A percentile compares a stretch with the other conserved stretches of the same genome.
Conservation (phyloP, 1,284 basidiomycete genomes). For the Puccinia novopanici region DNA sequence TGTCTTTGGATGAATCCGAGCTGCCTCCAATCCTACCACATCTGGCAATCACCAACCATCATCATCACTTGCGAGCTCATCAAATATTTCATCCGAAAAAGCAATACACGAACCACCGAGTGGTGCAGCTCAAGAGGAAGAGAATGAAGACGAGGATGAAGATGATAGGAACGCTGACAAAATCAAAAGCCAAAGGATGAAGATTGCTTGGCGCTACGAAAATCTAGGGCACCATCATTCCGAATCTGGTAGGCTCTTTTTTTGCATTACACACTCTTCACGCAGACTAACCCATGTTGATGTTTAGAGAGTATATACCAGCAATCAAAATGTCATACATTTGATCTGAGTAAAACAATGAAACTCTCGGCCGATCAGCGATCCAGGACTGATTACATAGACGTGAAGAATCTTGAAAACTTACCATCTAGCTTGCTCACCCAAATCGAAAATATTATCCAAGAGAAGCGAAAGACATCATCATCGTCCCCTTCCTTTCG, state of each 20-base stretch:
- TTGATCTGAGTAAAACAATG: conserved; percentile 38
- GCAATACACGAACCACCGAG: background rate
- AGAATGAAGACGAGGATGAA: conserved; percentile 20
- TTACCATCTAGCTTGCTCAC: background rate
- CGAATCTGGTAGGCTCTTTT: conserved; percentile 25
- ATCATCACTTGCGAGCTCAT: background rate
- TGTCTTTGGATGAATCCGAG: conserved; percentile 45
- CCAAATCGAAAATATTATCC: background rate
- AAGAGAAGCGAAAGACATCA: background rate
- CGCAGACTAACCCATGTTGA: no score
- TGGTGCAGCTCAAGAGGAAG: background rate
- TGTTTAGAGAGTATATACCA: conserved; percentile 25
- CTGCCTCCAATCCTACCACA: background rate
- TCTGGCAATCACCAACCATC: background rate
- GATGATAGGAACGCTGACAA: no score
- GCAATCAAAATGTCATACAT: conserved; percentile 36
- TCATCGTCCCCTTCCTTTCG: conserved; percentile 18
- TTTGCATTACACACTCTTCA: no score
- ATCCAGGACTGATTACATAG: conserved; percentile 6
- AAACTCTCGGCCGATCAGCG: conserved; percentile 31
- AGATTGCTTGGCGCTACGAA: conserved; percentile 50
- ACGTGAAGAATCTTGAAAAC: conserved; percentile 7
- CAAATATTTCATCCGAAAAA: background rate
- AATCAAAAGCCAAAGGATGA: conserved; percentile 33
- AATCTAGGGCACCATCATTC: conserved; percentile 39